phyloP scores from a whole-genome alignment of 257 asterid genomes.

The Salvia hispanica region DNA sequence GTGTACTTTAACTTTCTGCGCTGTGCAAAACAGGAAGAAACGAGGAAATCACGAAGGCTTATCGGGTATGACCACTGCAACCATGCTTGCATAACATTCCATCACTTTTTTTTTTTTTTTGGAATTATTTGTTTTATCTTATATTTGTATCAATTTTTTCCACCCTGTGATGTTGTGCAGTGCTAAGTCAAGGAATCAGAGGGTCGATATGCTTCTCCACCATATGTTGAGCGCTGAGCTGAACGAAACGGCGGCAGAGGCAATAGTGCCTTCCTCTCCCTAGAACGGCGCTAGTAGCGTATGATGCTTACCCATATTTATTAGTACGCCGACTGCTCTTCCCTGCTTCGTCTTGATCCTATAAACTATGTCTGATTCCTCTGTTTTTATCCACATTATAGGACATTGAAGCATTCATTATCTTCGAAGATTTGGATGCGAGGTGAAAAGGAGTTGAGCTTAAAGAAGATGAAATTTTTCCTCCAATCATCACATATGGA shows the following conservation, averaged over 20 bases:
- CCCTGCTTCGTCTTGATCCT: slow-evolving; percentile 6
- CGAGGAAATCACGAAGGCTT: slow-evolving; percentile 43
- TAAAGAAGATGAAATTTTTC: not conserved
- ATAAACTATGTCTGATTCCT: not conserved
- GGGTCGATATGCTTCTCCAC: slow-evolving; percentile 90
- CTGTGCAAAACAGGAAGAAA: slow-evolving; percentile 53
- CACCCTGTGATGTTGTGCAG: slow-evolving; percentile 45
- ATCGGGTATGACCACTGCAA: slow-evolving; percentile 57
- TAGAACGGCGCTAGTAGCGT: slow-evolving; percentile 18
- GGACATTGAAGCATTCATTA: slow-evolving; percentile 8
- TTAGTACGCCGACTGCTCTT: not conserved
- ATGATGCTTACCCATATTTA: not conserved
- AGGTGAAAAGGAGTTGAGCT: slow-evolving; percentile 5
- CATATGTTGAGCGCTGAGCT: slow-evolving; percentile 92
- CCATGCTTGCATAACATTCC: slow-evolving; percentile 20
- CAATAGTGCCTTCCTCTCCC: slow-evolving; percentile 36
- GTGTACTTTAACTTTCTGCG: not conserved
- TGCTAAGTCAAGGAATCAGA: slow-evolving; percentile 69
- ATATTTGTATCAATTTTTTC: too few relatives aligned
- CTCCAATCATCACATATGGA: not conserved
- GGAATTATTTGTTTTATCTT: too few relatives aligned
- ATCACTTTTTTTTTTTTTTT: not conserved
- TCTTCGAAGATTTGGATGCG: slow-evolving; percentile 18
- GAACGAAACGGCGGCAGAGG: slow-evolving; percentile 28
- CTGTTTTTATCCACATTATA: not conserved